Base-by-base conservation (phyloP, 208 protist species). In the Tritrichomonas musculus region DNA sequence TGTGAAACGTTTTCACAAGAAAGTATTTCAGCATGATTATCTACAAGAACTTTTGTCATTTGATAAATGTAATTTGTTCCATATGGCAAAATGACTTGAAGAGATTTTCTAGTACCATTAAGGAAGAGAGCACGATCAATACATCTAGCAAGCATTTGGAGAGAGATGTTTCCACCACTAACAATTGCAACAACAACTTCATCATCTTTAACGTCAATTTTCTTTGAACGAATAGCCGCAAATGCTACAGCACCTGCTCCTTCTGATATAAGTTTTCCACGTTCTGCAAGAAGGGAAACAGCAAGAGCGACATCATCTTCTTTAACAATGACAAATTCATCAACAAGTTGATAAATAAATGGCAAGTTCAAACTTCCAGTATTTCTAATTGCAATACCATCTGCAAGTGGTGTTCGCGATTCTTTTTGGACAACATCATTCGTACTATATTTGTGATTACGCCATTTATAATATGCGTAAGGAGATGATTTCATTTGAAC, bases 261-360 rank as follows among this genome's bases (percentile, higher is more conserved):
- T 57, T 88, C 77, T 25, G n/a, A 53, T 27, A 88, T 57, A 0
- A 88, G 25, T 36, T 88, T 88, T 36, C n/a, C 25, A 88, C 77
- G 77, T 39, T 88, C 77, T 39, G 77, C 77, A 30, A 88, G 77
- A 36, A 53, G 47, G 41, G 77, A 25, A 50, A 88, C 47, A 36
- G 77, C 77, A 39, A 47, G 33, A 39, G 77, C 44, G 17, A 88
- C 47, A 41, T 88, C 77, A 88, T 88, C 77, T 88, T 88, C 77
- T 57, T 25, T 57, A 11, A 88, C 77, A 57, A 88, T 36, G 27
- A 88, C 77, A 47, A 88, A 53, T 39, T 88, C 77, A 39, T 88
- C 77, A 39, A 88, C 77, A 39, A 60, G 47, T 27, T 88, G 47
- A 13, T 88, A 44, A 47, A 88, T 88, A 33, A 53, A 60, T 57